These are phyloP conservation scores for Xylariaceae sp. DNA, from an alignment of 2,329 filamentous ascomycete genomes.

Conservation along the genomic window DNA sequence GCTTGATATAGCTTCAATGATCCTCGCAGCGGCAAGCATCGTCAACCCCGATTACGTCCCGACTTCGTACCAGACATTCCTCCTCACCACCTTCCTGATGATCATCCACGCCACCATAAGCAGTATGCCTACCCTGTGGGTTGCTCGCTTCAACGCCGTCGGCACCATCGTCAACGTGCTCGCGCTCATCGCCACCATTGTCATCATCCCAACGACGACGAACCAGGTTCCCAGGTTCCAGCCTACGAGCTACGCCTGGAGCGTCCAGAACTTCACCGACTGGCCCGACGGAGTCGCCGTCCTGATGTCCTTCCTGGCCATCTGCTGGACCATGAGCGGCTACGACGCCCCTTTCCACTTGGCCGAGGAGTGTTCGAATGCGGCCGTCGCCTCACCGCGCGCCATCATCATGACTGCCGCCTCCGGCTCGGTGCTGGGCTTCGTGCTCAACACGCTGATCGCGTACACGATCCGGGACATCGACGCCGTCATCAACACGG, in stretches of 20 bases:
- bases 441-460: conserved; percentile 68
- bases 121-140: conserved; percentile 65
- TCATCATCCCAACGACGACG: conserved; percentile 58
- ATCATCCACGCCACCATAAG: conserved; percentile 61
- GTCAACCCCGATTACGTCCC: conserved; percentile 60
- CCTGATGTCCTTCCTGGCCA: conserved; percentile 58
- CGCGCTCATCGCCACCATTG: conserved; percentile 59
- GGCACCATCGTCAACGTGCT: conserved; percentile 68
- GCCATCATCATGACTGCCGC: conserved; percentile 66
- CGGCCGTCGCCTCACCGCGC: conserved; percentile 62
- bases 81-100: conserved; percentile 63
- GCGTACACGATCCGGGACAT: conserved; percentile 68
- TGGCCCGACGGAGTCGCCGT: conserved; percentile 63
- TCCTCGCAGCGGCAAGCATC: conserved; percentile 65
- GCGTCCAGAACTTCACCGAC: conserved; percentile 60
- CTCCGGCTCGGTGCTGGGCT: conserved; percentile 62
- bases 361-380: conserved; percentile 71
- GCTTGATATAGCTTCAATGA: conserved; percentile 51
- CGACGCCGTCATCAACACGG: conserved; percentile 49
- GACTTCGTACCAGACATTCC: conserved; percentile 60
- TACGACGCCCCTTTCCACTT: conserved; percentile 53
- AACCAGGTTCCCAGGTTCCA: conserved; percentile 47
- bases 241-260: conserved; percentile 51
- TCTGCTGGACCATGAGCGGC: conserved; percentile 32
- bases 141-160: conserved; percentile 64